Evolutionary conservation across 2,329 filamentous ascomycete genomes (phyloP).

Genomic region (Bretziella fagacearum): DNA sequence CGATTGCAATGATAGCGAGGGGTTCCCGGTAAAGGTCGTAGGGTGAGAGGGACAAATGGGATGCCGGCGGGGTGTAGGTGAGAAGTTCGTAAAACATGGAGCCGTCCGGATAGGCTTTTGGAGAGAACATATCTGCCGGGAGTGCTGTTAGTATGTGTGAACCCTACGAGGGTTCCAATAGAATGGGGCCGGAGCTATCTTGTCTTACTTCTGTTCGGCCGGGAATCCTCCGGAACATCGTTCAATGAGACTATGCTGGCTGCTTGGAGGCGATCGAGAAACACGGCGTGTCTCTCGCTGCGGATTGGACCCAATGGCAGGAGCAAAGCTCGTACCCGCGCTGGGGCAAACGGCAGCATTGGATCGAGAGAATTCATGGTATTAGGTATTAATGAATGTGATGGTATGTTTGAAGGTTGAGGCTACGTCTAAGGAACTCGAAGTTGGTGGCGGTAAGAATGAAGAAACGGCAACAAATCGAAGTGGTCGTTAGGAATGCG

Average conservation of each 20-base stretch:
- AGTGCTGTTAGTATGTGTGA: background rate
- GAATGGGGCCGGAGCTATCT: background rate
- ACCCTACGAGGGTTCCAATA: background rate
- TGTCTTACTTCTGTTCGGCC: conserved; percentile 65
- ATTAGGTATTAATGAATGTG: conserved; percentile 23
- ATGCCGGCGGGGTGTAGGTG: conserved; percentile 60
- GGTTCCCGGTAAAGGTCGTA: conserved; percentile 85
- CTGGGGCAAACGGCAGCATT: conserved; percentile 78
- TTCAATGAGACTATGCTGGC: conserved; percentile 71
- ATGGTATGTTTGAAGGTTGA: too few relatives aligned
- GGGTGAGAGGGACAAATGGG: conserved; percentile 63
- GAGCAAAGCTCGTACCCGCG: conserved; percentile 73
- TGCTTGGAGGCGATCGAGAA: conserved; percentile 58
- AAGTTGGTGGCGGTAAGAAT: too few relatives aligned
- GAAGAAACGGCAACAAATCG: background rate
- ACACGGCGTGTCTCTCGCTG: conserved; percentile 59
- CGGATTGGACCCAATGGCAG: conserved; percentile 78
- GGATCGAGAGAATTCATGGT: conserved; percentile 68
- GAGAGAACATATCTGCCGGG: conserved; percentile 75
- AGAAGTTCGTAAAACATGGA: conserved; percentile 78
- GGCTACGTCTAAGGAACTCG: too few relatives aligned
- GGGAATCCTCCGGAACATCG: conserved; percentile 70
- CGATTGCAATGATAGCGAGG: conserved; percentile 65
- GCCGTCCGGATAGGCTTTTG: conserved; percentile 70
- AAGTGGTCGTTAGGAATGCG: too few relatives aligned